These are phyloP conservation scores for Saccharomycopsis fibuligera DNA, from an alignment of 805 yeast species.

Conservation along the genomic window DNA sequence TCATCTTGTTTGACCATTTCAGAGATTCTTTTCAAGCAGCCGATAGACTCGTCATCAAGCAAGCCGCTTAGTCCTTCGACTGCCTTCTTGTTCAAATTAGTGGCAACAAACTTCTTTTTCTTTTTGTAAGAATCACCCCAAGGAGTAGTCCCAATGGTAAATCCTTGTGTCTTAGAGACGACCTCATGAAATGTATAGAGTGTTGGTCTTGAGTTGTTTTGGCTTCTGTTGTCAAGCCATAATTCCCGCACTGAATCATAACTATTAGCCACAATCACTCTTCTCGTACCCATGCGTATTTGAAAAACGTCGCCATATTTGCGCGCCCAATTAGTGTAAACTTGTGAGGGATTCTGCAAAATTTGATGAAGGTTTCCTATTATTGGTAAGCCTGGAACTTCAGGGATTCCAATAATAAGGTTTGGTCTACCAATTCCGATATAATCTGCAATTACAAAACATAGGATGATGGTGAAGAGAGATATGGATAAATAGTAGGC, in stretches of 20 bases:
- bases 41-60: conserved; percentile 36
- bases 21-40: conserved; percentile 24
- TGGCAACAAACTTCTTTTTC: conserved; percentile 44
- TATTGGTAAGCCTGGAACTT: conserved; percentile 42
- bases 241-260: conserved; percentile 45
- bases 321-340: conserved; percentile 40
- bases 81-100: conserved; percentile 34
- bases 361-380: conserved; percentile 46
- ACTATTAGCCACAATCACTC: conserved; percentile 63
- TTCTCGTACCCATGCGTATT: conserved; percentile 49
- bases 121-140: conserved; percentile 40
- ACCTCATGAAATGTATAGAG: conserved; percentile 63
- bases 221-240: conserved; percentile 45
- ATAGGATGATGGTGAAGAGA: too few species aligned
- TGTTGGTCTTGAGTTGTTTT: conserved; percentile 62
- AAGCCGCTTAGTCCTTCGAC: conserved; percentile 29
- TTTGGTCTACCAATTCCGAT: conserved; percentile 26
- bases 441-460: neutral
- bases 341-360: conserved; percentile 42
- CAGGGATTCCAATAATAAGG: conserved; percentile 34
- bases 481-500: too few species aligned
- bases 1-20: conserved; percentile 7
- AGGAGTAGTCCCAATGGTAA: conserved; percentile 64
- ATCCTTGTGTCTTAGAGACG: conserved; percentile 47
- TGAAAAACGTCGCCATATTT: conserved; percentile 49